These are phyloP conservation scores for Toxicodendron radicans DNA, from an alignment of 345 rosid genomes.

Conservation along the genomic window DNA sequence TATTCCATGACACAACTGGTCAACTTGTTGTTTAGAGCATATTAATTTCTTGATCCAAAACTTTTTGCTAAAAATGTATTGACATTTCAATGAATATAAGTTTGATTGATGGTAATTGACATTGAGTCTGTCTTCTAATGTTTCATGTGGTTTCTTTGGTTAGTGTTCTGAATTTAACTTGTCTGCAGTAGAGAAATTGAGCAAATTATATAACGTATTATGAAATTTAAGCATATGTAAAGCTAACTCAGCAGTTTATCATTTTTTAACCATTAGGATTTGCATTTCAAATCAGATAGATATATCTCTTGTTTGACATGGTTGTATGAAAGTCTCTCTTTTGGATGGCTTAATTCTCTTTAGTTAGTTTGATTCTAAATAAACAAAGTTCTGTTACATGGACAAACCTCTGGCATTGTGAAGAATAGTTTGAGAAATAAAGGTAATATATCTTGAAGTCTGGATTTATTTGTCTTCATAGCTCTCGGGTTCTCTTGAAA, in stretches of 20 bases:
- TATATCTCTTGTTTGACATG: background rate
- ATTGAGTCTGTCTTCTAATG: background rate
- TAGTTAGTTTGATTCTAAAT: conserved; percentile 3
- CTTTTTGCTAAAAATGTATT: conserved; percentile 10
- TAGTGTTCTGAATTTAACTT: background rate
- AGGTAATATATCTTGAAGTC: background rate
- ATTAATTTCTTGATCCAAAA: conserved; percentile 19
- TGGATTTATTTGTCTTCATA: background rate
- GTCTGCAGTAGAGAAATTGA: background rate
- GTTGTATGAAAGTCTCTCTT: background rate
- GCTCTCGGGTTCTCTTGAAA: conserved; percentile 6
- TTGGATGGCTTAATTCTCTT: background rate
- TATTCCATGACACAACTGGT: conserved; percentile 24
- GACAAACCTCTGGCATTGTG: background rate
- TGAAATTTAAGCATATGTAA: background rate
- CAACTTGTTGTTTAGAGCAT: conserved; percentile 18
- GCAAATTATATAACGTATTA: background rate
- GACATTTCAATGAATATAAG: background rate
- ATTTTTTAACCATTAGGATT: background rate
- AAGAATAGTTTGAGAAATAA: background rate
- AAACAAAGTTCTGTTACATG: background rate
- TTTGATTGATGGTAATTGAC: background rate
- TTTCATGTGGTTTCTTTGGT: background rate
- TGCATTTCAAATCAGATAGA: background rate
- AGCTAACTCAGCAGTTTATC: background rate